phyloP scores from a whole-genome alignment of 2,329 filamentous ascomycete genomes.

The Cladosporium sp. region DNA sequence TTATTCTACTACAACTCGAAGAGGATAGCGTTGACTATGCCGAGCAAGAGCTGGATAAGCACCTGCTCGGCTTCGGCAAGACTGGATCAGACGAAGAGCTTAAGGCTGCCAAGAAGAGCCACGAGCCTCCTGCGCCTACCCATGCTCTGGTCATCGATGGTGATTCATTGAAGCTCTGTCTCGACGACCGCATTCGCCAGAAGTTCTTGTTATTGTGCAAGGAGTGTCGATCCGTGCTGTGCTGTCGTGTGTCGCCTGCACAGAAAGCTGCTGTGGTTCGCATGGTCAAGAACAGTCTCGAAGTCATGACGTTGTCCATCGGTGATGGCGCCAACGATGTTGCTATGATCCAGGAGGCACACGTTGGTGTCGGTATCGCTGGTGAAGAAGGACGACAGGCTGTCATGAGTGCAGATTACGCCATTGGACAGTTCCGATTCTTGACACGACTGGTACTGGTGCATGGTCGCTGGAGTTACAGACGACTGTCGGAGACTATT shows the following conservation, averaged over 20 bases:
- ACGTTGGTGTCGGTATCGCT: constrained; percentile 93
- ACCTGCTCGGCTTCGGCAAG: constrained; percentile 69
- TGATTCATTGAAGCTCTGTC: constrained; percentile 82
- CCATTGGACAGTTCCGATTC: constrained; percentile 90
- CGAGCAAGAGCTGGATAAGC: constrained; percentile 68
- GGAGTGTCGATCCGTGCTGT: constrained; percentile 92
- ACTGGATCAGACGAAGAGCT: constrained; percentile 85
- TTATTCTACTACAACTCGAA: constrained; percentile 82
- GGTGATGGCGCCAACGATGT: constrained; percentile 95
- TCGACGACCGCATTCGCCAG: constrained; percentile 77
- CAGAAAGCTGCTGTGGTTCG: constrained; percentile 96
- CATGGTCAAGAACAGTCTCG: constrained; percentile 90
- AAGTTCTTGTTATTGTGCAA: constrained; percentile 95
- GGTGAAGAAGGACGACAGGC: constrained; percentile 89
- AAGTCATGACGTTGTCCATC: constrained; percentile 93
- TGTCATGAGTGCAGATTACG: constrained; percentile 94
- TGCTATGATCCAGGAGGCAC: constrained; percentile 95
- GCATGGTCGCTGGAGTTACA: constrained; percentile 94
- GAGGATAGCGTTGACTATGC: constrained; percentile 65
- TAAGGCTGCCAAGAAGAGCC: constrained; percentile 70
- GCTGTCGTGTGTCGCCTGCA: constrained; percentile 92
- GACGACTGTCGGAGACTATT: constrained; percentile 84
- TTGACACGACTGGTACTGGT: constrained; percentile 80
- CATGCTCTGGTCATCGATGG: constrained; percentile 95
- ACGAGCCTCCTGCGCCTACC: constrained; percentile 79